Evolutionary conservation across 208 protist species (phyloP).

Genomic region (Leishmania lainsoni): DNA sequence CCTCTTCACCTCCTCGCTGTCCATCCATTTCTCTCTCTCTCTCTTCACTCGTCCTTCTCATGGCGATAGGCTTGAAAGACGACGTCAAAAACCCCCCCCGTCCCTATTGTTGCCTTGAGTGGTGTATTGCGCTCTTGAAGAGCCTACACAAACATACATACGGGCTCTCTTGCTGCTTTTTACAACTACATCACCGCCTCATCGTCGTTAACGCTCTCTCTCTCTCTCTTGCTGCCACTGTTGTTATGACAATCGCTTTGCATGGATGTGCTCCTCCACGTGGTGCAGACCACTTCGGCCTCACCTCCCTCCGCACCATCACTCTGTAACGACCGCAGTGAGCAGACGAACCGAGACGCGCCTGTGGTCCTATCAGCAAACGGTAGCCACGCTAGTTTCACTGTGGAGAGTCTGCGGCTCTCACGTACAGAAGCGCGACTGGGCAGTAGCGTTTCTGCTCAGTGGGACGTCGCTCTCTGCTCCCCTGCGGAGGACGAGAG

Average conservation of each 20-base stretch:
- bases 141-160: not conserved
- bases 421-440: not conserved
- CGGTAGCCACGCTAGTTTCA: not conserved
- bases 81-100: not conserved
- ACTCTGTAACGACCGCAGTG: not conserved
- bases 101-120: not conserved
- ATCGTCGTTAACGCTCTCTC: not conserved
- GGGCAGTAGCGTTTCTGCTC: not conserved
- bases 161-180: not conserved
- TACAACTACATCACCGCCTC: not conserved
- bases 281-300: not conserved
- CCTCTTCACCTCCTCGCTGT: not conserved
- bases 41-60: not conserved
- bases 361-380: not conserved
- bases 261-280: conserved; percentile 24
- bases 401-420: not conserved
- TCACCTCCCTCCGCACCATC: not conserved
- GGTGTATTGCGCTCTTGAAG: not conserved
- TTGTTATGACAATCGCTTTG: not conserved
- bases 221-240: not conserved
- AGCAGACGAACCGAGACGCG: not conserved
- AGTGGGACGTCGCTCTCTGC: conserved; percentile 5
- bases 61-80: not conserved
- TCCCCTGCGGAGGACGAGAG: not conserved
- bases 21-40: not conserved